Percentiles rank a stretch among this genome's conserved stretches.
Evolutionary conservation across 306 rosid species (phyloP).

Genomic region (Potentilla sterilis): DNA sequence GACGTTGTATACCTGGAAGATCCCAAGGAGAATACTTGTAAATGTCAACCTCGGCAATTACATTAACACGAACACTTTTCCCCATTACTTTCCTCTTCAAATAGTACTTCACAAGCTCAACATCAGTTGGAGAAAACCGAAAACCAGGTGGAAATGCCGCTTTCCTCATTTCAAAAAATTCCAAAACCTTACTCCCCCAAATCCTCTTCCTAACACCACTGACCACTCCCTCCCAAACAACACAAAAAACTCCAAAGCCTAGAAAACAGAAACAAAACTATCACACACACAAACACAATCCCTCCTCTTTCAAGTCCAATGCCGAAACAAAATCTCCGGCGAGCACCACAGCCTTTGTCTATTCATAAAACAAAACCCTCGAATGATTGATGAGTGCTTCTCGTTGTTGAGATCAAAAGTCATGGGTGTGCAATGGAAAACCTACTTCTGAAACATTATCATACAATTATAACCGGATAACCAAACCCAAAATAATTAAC

Average conservation of each 20-base stretch:
- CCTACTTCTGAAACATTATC: constrained; percentile 26
- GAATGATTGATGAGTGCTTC: constrained; percentile 17
- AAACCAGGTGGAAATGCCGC: constrained; percentile 47
- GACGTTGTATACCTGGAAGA: constrained; percentile 58
- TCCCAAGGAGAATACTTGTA: constrained; percentile 70
- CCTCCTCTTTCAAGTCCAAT: constrained; percentile 42
- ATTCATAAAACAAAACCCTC: constrained; percentile 35
- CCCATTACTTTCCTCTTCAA: constrained; percentile 57
- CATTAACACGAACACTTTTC: constrained; percentile 26
- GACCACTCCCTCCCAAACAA: not conserved
- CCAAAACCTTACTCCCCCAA: not conserved
- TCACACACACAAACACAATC: not conserved
- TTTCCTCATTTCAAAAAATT: constrained; percentile 25
- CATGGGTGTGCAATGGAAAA: constrained; percentile 35
- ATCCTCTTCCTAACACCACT: not conserved
- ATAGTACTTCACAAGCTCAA: constrained; percentile 54
- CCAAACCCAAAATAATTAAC: not conserved
- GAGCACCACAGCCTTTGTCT: constrained; percentile 42
- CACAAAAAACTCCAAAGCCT: not conserved
- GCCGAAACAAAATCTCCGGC: constrained; percentile 42
- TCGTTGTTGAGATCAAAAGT: constrained; percentile 36
- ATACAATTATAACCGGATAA: not conserved
- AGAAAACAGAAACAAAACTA: not conserved
- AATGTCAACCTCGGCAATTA: constrained; percentile 58
- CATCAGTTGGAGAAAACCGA: constrained; percentile 66